phyloP scores from a whole-genome alignment of 805 yeast genomes.

The Saturnispora ahearnii region DNA sequence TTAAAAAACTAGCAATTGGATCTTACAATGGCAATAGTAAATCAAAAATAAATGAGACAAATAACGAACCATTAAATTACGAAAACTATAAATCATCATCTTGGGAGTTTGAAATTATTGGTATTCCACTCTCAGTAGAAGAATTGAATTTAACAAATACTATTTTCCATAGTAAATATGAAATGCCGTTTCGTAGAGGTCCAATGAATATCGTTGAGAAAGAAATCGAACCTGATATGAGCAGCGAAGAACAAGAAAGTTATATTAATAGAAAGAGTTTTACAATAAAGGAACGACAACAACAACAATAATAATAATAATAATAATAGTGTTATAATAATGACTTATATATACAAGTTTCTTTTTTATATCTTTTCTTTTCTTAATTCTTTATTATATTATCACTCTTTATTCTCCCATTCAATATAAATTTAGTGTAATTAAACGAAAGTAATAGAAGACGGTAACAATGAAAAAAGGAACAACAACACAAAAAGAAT shows the following conservation, averaged over 20 bases:
- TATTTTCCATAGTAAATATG: neutral
- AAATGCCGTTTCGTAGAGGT: slow-evolving; percentile 3
- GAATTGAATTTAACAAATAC: neutral
- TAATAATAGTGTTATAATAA: neutral
- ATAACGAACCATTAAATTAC: too few relatives aligned
- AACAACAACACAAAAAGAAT: neutral
- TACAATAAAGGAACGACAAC: slow-evolving; percentile 4
- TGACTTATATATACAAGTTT: neutral
- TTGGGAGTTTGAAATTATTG: neutral
- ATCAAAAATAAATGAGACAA: neutral
- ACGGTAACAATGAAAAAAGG: slow-evolving; percentile 1
- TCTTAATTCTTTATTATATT: too few relatives aligned
- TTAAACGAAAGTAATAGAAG: neutral
- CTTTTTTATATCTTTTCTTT: neutral
- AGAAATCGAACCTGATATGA: neutral
- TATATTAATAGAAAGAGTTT: neutral
- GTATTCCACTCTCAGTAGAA: neutral
- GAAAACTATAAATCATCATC: too few relatives aligned
- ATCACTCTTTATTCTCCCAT: too few relatives aligned
- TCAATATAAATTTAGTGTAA: neutral
- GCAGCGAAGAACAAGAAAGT: neutral
- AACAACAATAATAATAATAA: slow-evolving; percentile 5
- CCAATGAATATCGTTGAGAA: neutral
- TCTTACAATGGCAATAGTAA: neutral
- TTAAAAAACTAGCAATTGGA: neutral